A percentile compares a stretch with the other conserved stretches of the same genome.
Conservation (phyloP, 1,139 yeast genomes). For the Saccharomyces pastorianus region DNA sequence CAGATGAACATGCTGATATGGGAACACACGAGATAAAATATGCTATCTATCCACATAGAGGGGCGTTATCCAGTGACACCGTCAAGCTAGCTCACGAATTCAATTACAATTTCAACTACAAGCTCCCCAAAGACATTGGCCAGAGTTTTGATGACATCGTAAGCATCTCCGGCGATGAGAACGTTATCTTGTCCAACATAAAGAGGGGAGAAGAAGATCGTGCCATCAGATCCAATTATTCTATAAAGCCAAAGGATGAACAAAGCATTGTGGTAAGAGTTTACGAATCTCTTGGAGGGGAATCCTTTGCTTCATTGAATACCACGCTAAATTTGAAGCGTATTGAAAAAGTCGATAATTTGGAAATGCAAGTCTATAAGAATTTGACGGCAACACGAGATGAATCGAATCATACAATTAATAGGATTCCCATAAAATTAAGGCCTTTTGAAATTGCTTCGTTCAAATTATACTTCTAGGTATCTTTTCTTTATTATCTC, state of each 20-base stretch:
- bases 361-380: constrained; percentile 50
- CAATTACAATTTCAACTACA: constrained; percentile 46
- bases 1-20: constrained; percentile 91
- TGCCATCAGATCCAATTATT: constrained; percentile 37
- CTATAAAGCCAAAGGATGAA: constrained; percentile 24
- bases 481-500: background rate
- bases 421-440: constrained; percentile 41
- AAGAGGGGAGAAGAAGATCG: constrained; percentile 85
- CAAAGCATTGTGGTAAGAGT: constrained; percentile 62
- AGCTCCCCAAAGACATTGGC: constrained; percentile 50
- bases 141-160: constrained; percentile 68
- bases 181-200: constrained; percentile 63
- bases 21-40: constrained; percentile 77
- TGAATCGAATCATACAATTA: constrained; percentile 28
- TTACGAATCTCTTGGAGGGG: constrained; percentile 84
- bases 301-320: constrained; percentile 44
- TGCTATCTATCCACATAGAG: constrained; percentile 76
- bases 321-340: constrained; percentile 39
- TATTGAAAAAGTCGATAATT: constrained; percentile 55
- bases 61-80: constrained; percentile 52
- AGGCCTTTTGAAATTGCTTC: constrained; percentile 77
- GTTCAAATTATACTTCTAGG: constrained; percentile 40
- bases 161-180: constrained; percentile 49
- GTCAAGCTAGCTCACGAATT: constrained; percentile 73
- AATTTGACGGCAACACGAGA: constrained; percentile 27